phyloP scores from a whole-genome alignment of 2,329 filamentous ascomycete species.

The Fusarium verrucosum region DNA sequence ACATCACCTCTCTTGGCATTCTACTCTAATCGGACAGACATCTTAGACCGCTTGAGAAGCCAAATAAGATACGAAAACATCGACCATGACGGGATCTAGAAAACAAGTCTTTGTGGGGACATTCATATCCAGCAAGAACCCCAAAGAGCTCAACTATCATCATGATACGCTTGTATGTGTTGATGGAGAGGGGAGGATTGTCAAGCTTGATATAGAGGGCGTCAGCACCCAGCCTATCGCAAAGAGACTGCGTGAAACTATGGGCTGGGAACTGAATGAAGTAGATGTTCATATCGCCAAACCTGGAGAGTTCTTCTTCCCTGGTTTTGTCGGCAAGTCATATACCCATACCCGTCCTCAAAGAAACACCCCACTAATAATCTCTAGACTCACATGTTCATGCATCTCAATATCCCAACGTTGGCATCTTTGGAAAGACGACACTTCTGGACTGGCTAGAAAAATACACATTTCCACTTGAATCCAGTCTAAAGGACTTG shows the following conservation, averaged over 20 bases:
- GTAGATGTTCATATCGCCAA: conserved; percentile 51
- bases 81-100: conserved; percentile 34
- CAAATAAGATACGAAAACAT: neutral
- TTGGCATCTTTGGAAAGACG: conserved; percentile 90
- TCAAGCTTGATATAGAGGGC: conserved; percentile 55
- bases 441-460: conserved; percentile 94
- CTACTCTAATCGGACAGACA: neutral
- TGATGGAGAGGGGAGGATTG: conserved; percentile 60
- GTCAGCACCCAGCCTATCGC: conserved; percentile 45
- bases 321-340: conserved; percentile 77
- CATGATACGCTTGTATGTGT: conserved; percentile 62
- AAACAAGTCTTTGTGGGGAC: conserved; percentile 63
- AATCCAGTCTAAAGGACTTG: conserved; percentile 75
- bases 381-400: conserved; percentile 89
- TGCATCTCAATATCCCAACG: conserved; percentile 93
- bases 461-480: conserved; percentile 94
- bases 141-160: conserved; percentile 60
- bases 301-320: conserved; percentile 79
- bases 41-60: neutral
- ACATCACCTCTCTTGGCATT: conserved; percentile 5
- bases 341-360: too few relatives aligned
- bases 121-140: conserved; percentile 63
- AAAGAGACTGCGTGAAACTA: conserved; percentile 49
- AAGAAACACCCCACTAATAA: conserved; percentile 18
- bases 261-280: conserved; percentile 57